Evolutionary conservation across 441 rosid genomes (phyloP).

Genomic region (Populus tomentosa): DNA sequence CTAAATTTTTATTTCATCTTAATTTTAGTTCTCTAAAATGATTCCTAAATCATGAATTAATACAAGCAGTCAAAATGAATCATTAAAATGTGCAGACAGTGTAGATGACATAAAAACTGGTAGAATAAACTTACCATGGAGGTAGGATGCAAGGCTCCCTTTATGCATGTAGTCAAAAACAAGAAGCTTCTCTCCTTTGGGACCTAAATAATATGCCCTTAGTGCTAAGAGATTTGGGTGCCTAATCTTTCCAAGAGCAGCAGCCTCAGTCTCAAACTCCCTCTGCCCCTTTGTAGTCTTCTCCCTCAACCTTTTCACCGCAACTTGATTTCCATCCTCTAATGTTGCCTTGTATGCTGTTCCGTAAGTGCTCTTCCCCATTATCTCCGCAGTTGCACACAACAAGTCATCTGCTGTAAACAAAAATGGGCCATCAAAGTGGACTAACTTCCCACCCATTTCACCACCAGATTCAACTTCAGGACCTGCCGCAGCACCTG

Average conservation of each 20-base stretch:
- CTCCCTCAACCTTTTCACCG: constrained; percentile 83
- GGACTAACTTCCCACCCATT: constrained; percentile 76
- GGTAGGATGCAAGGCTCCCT: constrained; percentile 80
- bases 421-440: constrained; percentile 56
- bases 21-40: background rate
- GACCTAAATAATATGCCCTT: constrained; percentile 82
- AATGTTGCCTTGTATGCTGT: constrained; percentile 88
- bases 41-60: background rate
- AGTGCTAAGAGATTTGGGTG: too few relatives aligned
- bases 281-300: constrained; percentile 72
- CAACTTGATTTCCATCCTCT: constrained; percentile 87
- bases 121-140: constrained; percentile 55
- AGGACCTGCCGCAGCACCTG: constrained; percentile 19
- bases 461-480: constrained; percentile 70
- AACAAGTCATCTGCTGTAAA: too few relatives aligned
- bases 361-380: constrained; percentile 30
- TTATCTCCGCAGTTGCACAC: too few relatives aligned
- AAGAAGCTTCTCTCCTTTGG: constrained; percentile 92
- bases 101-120: background rate
- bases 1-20: background rate
- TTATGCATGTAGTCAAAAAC: constrained; percentile 83
- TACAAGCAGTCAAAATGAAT: background rate
- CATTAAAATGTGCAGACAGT: background rate
- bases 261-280: constrained; percentile 71
- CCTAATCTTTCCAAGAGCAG: constrained; percentile 17